Evolutionary conservation across 2,329 filamentous ascomycete species (phyloP), one percentile per base, ranked within the genome.

Genomic region (Alternaria triticina): DNA sequence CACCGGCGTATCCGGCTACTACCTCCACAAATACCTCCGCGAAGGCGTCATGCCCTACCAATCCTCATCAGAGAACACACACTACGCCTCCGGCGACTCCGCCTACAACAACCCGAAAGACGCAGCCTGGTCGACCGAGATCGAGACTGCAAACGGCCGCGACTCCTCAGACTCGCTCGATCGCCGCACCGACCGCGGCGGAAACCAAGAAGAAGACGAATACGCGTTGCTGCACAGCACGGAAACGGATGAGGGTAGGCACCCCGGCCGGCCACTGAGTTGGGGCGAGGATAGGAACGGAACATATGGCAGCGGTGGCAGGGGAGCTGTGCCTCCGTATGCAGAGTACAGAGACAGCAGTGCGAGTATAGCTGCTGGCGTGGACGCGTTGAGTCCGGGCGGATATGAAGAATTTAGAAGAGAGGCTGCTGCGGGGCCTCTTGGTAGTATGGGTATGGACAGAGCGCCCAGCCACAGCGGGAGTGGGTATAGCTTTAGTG

Each of bases 11-110:
- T 87, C 86, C 30, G 79, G 86, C 71, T 83, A 85, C 72, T 86
- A 85, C 65, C 81, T 88, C 60, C 79, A 83, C 74, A 83, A 87
- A 70, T 88, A 86, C 80, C 84, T 86, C 66, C 83, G 84, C 66
- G 86, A 86, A 50, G 87, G 87, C 62, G 83, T 83, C 51, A 81
- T 87, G 59, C 86, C 86, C 51, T 80, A 80, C 68, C 73, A 76
- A 62, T 74, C 75, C 20, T 63, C 79, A 8, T 81, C 83, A 47
- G 78, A 80, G 4, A 83, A 84, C 45, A 84, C 75, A 0, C 74
- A 86, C 71, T 82, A 84, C 64, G 57, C 65, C 12, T 63, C 64
- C 49, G 77, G 77, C 64, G 76, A 79, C 54, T 71, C 68, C 8
- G 55, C 65, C 51, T 63, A 63, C 36, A 63, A 63, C 36, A 60